Evolutionary conservation across 2,329 filamentous ascomycete species (phyloP), one percentile per base, ranked within the genome.

Genomic region (Hypoxylon sp.): DNA sequence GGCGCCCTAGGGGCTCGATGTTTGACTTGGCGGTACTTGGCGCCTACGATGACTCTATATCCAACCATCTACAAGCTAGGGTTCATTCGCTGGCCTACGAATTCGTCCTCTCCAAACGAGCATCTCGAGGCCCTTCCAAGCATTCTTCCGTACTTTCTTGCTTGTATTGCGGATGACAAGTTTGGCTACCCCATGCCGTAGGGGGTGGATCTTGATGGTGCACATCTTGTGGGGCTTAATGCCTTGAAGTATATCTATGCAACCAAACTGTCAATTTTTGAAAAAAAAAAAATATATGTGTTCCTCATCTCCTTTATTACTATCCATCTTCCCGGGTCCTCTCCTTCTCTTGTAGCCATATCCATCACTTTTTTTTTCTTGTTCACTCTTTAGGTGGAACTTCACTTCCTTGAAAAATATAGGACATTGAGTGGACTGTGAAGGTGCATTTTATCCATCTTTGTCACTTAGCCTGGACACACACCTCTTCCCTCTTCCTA

Each of bases 11-110:
- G 70, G 66, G 72, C 39, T 63, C 14, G 57, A 60, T 52, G 69
- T 71, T 71, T 71, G 69, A 71, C 69, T 71, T 71, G 69, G 69
- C 69, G 61, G 60, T 50, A 65, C 69, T 71, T 71, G 69, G 69
- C 69, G 69, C 62, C 66, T 71, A 63, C 59, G 59, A 42, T 51
- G 52, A 53, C 31, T 55, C 54, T 51, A 37, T 39, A 47, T 57
- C 63, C 50, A 63, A 48, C 51, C 48, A 47, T 58, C 48, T 57
- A 35, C 53, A 33, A 59, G 47, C 61, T 47, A 42, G 65, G 67
- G 37, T 70, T 52, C 47, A 54, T 60, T 35, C 54, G 59, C 53
- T 63, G 47, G 55, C 51, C 24, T 59, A 46, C 52, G 48, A 69
- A 52, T 65, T 62, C 57, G 31, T 62, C 44, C 53, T 61, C 57